Base-by-base conservation (phyloP, 148 eudicot species). In the Heliosperma pusillum region DNA sequence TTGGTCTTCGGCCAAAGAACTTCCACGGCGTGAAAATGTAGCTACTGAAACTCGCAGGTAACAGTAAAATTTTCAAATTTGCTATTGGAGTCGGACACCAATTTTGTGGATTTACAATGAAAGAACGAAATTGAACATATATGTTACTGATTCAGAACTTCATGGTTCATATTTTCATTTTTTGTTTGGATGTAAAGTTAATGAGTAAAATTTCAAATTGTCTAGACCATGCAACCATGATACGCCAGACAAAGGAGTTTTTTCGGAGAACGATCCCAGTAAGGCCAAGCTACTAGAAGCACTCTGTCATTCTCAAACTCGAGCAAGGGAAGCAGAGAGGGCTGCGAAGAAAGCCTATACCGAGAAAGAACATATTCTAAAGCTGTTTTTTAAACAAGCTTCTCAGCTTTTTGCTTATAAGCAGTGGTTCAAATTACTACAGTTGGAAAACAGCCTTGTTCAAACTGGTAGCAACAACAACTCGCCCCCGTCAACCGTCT, bases 231-330 rank as follows among this genome's bases (percentile, higher is more conserved):
- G 66, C 67, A 77, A 60, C 72, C 21, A 70, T 64, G 86, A 69
- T 10, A 57, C 16, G 29, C 70, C 67, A 7, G 79, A 73, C 29
- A 70, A 69, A 61, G 70, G 27, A 50, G 70, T 55, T 25, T 66
- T 55, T 29, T 45, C 74, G 10, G 83, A 80, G 24, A 47, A 62
- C 11, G 89, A 89, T 71, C 76, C 83, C n/a, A 60, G 83, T 75
- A 89, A 86, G 60, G 90, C 90, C 55, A 82, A 87, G 83, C 89
- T 93, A 55, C 55, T 93, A 65, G 97, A 93, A 86, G 98, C 98
- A 17, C 91, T 93, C 2, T 82, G 91, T 66, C 98, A 91, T 85
- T 93, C 98, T 45, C 98, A 93, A 83, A 93, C 98, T 30, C 98
- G 97, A 64, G 98, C 98, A 36, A 86, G 98, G 77, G 97, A 85